Base-by-base conservation (phyloP, 306 rosid genomes). In the Ochetophila trinervis region DNA sequence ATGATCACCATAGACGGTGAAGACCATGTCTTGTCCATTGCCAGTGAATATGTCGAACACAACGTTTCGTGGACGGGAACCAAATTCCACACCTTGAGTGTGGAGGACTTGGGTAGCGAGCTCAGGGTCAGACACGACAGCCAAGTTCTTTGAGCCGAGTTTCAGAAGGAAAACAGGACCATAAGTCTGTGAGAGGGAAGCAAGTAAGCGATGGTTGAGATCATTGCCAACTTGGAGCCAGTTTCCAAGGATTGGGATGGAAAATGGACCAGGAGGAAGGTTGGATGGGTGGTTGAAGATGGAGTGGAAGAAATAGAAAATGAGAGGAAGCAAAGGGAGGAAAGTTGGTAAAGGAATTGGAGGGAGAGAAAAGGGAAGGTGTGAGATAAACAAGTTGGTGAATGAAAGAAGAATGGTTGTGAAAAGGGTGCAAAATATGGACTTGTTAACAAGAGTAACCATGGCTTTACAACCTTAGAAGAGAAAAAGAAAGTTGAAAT, bases 221-320 rank as follows among this genome's bases (percentile, higher is more conserved):
- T 91, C 97, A 54, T 87, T 86, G 18, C 97, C 97, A 21, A 87
- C 88, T 82, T 86, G 95, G 6, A 91, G 72, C 97, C 95, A 90
- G 16, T 90, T 90, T 3, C 95, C 97, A 62, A 90, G 81, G 64
- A 90, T 80, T 5, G 97, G 97, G 10, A 87, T 51, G 36, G 88
- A 73, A 23, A 77, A 5, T 59, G 97, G 95, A 3, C 93, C 86
- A 0, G 97, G 97, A 36, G 93, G 94, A 10, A 75, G 76, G 15
- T 57, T 69, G 50, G 75, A 15, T 45, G 71, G 50, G 2, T 49
- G 58, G 3, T 19, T 81, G 22, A 53, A 54, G 8, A 50, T 8
- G 47, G 68, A 45, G 57, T 68, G 60, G 20, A 67, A 40, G 78
- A 59, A 60, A 47, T 64, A 21, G 65, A 77, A 42, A 34, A 82